A percentile compares a stretch with the other conserved stretches of the same genome.
Evolutionary conservation across 257 asterid genomes (phyloP).

Genomic region (Gynochthodes officinalis): DNA sequence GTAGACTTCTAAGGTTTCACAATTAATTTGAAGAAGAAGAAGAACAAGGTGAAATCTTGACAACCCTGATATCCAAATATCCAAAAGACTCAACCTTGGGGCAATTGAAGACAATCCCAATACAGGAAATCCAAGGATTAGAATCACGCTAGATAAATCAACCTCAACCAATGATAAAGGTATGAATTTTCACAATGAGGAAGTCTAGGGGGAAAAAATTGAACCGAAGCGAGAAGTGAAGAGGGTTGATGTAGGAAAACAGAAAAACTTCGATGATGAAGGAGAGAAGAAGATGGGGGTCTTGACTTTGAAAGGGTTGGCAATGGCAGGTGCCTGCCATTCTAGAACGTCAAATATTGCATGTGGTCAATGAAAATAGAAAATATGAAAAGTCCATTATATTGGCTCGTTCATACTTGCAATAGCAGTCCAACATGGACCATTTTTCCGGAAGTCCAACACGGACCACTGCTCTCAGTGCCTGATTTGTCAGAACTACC

Average conservation of each 20-base stretch:
- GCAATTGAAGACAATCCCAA: neutral
- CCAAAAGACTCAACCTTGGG: slow-evolving; percentile 5
- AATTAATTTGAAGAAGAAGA: slow-evolving; percentile 1
- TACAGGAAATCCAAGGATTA: neutral
- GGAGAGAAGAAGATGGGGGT: neutral
- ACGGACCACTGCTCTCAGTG: neutral
- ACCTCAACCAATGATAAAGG: neutral
- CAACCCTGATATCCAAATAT: neutral
- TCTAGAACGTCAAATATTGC: slow-evolving; percentile 19
- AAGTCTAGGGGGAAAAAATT: neutral
- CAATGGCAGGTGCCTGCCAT: neutral
- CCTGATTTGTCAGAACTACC: neutral
- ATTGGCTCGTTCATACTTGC: neutral
- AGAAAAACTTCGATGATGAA: neutral
- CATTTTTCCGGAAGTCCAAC: neutral
- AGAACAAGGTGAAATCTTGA: neutral
- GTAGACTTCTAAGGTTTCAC: neutral
- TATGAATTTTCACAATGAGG: neutral
- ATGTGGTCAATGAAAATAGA: slow-evolving; percentile 1
- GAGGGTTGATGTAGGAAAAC: neutral
- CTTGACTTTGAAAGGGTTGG: slow-evolving; percentile 3
- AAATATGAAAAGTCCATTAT: neutral
- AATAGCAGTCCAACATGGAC: slow-evolving; percentile 19
- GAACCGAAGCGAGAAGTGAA: neutral
- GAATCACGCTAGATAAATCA: neutral